phyloP scores from a whole-genome alignment of 106 monocot genomes.

The Apostasia shenzhenica region DNA sequence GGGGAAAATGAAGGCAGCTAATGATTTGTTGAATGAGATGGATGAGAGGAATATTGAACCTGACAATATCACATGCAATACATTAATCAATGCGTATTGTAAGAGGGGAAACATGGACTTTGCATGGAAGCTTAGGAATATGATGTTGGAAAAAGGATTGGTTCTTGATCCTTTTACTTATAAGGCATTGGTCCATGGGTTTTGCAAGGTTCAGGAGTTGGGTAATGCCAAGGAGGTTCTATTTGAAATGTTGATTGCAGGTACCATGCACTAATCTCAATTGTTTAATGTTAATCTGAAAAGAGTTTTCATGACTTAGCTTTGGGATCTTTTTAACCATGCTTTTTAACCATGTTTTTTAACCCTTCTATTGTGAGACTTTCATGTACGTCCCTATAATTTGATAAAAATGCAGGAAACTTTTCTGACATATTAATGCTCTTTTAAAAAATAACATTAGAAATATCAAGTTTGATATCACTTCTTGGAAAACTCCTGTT shows the following conservation, averaged over 20 bases:
- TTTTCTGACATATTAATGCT: too few species aligned
- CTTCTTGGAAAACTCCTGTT: too few species aligned
- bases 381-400: too few species aligned
- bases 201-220: conserved; percentile 67
- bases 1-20: conserved; percentile 80
- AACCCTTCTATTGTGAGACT: too few species aligned
- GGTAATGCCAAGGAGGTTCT: conserved; percentile 76
- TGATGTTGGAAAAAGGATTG: conserved; percentile 83
- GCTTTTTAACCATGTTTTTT: neutral
- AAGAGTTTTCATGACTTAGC: neutral
- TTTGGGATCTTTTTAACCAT: neutral
- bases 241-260: conserved; percentile 78
- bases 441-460: too few species aligned
- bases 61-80: conserved; percentile 90
- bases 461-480: too few species aligned
- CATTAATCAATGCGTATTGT: conserved; percentile 91
- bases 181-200: conserved; percentile 90
- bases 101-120: conserved; percentile 82
- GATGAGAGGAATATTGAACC: conserved; percentile 78
- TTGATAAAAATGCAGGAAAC: too few species aligned
- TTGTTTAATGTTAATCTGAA: neutral
- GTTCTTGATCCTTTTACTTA: conserved; percentile 69
- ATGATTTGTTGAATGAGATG: conserved; percentile 90
- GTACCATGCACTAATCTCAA: conserved; percentile 12
- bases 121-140: conserved; percentile 72